Evolutionary conservation across 2,329 filamentous ascomycete species (phyloP).

Genomic region (Pezicula neosporulosa): DNA sequence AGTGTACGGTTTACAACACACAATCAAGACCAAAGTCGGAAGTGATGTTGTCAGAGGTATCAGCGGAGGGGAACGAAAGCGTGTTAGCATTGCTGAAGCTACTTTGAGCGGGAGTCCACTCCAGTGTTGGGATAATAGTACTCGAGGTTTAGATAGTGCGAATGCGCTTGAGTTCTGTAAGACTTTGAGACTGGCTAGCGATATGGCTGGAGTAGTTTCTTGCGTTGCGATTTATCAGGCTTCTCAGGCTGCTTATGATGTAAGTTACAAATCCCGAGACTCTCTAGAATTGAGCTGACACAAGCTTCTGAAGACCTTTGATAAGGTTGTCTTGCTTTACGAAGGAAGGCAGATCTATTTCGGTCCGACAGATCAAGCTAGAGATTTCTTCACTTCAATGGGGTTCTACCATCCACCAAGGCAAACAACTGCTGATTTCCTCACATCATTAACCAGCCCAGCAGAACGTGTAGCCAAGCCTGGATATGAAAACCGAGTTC

Average conservation of each 20-base stretch:
- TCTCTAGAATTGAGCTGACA: not conserved
- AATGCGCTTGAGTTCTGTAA: constrained; percentile 71
- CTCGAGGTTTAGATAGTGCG: constrained; percentile 67
- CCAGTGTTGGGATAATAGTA: constrained; percentile 75
- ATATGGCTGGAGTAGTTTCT: constrained; percentile 58
- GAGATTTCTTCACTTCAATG: constrained; percentile 62
- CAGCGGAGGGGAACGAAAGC: constrained; percentile 68
- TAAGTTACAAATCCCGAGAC: not conserved
- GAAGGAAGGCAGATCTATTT: constrained; percentile 47
- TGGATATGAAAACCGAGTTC: constrained; percentile 53
- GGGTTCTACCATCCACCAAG: constrained; percentile 70
- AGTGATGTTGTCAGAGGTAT: constrained; percentile 65
- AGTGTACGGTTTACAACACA: constrained; percentile 67
- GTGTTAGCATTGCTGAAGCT: constrained; percentile 77
- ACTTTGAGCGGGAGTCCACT: constrained; percentile 51
- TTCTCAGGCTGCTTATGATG: constrained; percentile 63
- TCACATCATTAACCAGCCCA: constrained; percentile 68
- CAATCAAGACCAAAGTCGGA: constrained; percentile 68
- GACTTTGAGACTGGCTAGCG: constrained; percentile 60
- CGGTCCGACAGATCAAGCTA: constrained; percentile 59
- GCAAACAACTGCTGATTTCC: constrained; percentile 54
- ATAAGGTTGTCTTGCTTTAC: constrained; percentile 65
- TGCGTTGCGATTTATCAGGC: constrained; percentile 71
- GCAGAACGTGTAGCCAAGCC: constrained; percentile 51
- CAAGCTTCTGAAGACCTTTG: constrained; percentile 40